Conservation (phyloP, 2,329 filamentous ascomycete species). For the Boeremia exigua region DNA sequence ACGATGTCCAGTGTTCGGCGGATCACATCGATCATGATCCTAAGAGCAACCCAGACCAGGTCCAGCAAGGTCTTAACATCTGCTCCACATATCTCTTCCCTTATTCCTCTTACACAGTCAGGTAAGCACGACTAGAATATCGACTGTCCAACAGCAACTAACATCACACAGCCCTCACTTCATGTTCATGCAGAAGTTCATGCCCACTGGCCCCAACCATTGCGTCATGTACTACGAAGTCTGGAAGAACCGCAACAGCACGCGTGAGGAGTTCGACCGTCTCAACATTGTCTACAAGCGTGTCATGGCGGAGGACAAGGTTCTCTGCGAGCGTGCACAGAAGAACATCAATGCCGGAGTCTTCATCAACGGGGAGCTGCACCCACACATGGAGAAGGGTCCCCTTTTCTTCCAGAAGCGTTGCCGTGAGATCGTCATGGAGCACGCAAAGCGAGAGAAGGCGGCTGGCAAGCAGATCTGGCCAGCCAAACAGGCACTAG, state of each 20-base stretch:
- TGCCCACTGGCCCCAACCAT: constrained; percentile 59
- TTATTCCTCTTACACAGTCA: constrained; percentile 40
- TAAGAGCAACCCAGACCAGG: constrained; percentile 35
- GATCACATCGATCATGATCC: constrained; percentile 44
- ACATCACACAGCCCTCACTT: constrained; percentile 52
- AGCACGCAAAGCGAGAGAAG: constrained; percentile 57
- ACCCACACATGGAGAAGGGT: constrained; percentile 66
- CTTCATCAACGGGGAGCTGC: constrained; percentile 68
- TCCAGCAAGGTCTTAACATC: constrained; percentile 35
- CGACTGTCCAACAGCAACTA: not conserved
- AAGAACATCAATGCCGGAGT: constrained; percentile 67
- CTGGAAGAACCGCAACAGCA: constrained; percentile 65
- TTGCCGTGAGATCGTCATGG: constrained; percentile 57
- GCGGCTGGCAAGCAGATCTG: constrained; percentile 57
- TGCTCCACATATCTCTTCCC: constrained; percentile 43
- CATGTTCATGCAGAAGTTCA: constrained; percentile 68
- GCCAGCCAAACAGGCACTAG: constrained; percentile 54
- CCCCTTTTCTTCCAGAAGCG: constrained; percentile 63
- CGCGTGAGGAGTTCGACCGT: constrained; percentile 63
- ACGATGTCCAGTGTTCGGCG: constrained; percentile 46
- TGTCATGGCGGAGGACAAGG: constrained; percentile 70
- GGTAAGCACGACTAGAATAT: constrained; percentile 20
- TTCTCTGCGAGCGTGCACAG: constrained; percentile 65
- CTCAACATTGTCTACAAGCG: constrained; percentile 68
- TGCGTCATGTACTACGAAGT: constrained; percentile 68